Evolutionary conservation across 1,284 basidiomycete genomes (phyloP), one percentile per base, ranked within the genome.

Genomic region (Trichosporon sp.): DNA sequence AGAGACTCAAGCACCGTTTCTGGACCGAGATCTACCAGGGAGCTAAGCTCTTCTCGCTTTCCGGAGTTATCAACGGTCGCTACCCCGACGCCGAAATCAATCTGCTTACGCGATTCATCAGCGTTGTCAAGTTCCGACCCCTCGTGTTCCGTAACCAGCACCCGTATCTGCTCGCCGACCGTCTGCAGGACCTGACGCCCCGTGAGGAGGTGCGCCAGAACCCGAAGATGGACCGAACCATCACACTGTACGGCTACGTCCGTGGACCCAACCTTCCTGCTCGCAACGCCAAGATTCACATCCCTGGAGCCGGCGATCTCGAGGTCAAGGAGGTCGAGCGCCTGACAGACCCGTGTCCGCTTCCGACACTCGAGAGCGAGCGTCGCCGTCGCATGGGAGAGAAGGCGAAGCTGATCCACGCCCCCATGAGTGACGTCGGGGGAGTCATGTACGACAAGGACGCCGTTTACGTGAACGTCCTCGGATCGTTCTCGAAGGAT

Each of bases 21-120:
- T 99, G 97, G 96, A 95, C 96, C 0, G 97, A 99, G 84, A 98
- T 99, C 16, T 98, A 98, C 84, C 92, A 96, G 81, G 97, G 97
- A 66, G 96, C 97, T 64, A 99, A 98, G 83, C 90, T 99, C 16
- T 99, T 99, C 86, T 98, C 98, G 83, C 91, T 99, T 65, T 96
- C 94, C 0, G 97, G 97, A 16, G 94, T 99, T 61, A 89, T 99
- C 77, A 99, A 99, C 78, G 96, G 96, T 12, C 92, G 97, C 46
- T 99, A 99, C 81, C 97, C 97, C 26, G 97, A 99, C 84, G 90
- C 89, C 31, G 97, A 99, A 85, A 96, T 98, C 77, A 89, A 96
- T 78, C 98, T 99, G 79, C 90, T 99, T 66, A 92, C 92, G 14
- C 91, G 95, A 46, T 99, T 99, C 87, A 94, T 99, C 79, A 90